Evolutionary conservation across 108 stramenopile genomes (phyloP).

Genomic region (Cyclostephanos invisitatus): DNA sequence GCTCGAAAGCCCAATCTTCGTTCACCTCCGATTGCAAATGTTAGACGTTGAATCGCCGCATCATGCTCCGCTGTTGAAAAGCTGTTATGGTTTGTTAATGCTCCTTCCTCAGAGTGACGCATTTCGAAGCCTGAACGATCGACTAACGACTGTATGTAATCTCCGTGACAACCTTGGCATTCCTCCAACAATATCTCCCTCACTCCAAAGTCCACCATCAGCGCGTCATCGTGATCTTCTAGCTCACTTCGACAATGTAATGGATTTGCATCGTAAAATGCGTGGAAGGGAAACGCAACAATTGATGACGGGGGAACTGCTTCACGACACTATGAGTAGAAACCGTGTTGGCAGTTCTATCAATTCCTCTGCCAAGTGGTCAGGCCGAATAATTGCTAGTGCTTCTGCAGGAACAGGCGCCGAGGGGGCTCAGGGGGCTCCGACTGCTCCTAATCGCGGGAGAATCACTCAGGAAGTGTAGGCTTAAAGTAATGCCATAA

Average conservation of each 20-base stretch:
- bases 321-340: constrained; percentile 24
- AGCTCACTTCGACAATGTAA: constrained; percentile 41
- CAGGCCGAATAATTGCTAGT: constrained; percentile 2
- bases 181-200: constrained; percentile 19
- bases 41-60: constrained; percentile 88
- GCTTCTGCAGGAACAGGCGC: constrained; percentile 7
- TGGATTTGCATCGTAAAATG: constrained; percentile 46
- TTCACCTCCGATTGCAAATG: constrained; percentile 94
- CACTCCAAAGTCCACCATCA: constrained; percentile 1
- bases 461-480: constrained; percentile 47
- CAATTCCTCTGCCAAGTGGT: neutral
- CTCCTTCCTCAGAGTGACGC: constrained; percentile 94
- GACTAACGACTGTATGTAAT: constrained; percentile 87
- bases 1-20: constrained; percentile 97
- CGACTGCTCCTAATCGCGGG: constrained; percentile 11
- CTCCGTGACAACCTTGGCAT: constrained; percentile 85
- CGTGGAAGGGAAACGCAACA: constrained; percentile 41
- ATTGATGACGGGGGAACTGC: constrained; percentile 18
- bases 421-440: constrained; percentile 2
- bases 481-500: neutral
- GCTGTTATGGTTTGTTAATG: constrained; percentile 95
- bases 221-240: constrained; percentile 37
- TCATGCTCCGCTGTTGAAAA: constrained; percentile 89
- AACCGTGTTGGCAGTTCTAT: constrained; percentile 4
- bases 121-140: constrained; percentile 83